These are phyloP conservation scores for Lentinula raphanica DNA, from an alignment of 768 basidiomycete species.

Conservation along the genomic window DNA sequence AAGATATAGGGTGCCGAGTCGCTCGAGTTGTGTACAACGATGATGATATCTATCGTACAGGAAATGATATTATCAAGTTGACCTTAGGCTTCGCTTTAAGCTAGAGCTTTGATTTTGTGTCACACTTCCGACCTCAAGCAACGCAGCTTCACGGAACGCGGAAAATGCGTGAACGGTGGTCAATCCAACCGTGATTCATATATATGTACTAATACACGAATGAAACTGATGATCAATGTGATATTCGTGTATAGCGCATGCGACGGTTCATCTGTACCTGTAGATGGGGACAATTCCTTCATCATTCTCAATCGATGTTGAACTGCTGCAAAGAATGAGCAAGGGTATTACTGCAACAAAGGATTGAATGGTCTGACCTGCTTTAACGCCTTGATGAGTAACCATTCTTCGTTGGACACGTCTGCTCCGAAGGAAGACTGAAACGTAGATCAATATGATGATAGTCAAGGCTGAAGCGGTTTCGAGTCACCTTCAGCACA, in stretches of 20 bases:
- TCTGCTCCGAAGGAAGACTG: constrained; percentile 85
- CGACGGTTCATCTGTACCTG: neutral
- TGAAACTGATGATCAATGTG: too few relatives aligned
- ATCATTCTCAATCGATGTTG: constrained; percentile 21
- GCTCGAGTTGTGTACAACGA: too few relatives aligned
- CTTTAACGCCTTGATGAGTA: constrained; percentile 85
- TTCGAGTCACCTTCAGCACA: constrained; percentile 70
- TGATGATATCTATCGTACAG: too few relatives aligned
- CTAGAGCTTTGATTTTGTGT: too few relatives aligned
- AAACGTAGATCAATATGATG: neutral
- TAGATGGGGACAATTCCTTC: neutral
- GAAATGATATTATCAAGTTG: too few relatives aligned
- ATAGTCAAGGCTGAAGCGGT: constrained; percentile 3
- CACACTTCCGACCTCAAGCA: too few relatives aligned
- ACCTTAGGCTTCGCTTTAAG: too few relatives aligned
- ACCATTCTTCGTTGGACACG: constrained; percentile 88
- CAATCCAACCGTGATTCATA: too few relatives aligned
- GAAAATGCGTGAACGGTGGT: too few relatives aligned
- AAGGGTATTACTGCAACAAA: constrained; percentile 19
- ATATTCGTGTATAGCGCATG: neutral
- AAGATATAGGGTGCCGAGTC: too few relatives aligned
- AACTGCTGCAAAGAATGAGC: constrained; percentile 20
- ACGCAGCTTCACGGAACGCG: too few relatives aligned
- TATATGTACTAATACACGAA: too few relatives aligned
- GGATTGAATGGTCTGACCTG: constrained; percentile 39